Conservation (phyloP, 1,284 basidiomycete genomes). For the Microbotryum violaceum region DNA sequence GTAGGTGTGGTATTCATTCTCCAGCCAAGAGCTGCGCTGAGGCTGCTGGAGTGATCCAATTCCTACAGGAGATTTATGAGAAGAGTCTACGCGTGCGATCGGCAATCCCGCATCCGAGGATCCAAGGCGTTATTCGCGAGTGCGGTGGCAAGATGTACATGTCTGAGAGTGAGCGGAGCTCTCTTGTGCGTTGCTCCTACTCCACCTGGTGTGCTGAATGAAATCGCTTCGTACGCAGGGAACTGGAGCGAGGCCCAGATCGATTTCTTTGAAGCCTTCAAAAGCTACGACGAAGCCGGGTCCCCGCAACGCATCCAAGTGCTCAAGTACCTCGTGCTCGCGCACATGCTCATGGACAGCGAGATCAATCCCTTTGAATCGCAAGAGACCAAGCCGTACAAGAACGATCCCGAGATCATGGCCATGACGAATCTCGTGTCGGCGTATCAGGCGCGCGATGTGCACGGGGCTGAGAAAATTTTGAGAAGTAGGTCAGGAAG, state of each 20-base stretch:
- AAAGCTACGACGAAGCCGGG: constrained; percentile 97
- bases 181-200: not conserved
- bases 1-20: constrained; percentile 42
- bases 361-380: constrained; percentile 99
- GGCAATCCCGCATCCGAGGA: constrained; percentile 95
- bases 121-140: constrained; percentile 98
- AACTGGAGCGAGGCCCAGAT: constrained; percentile 95
- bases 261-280: constrained; percentile 98
- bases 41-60: constrained; percentile 1
- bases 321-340: constrained; percentile 93
- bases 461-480: constrained; percentile 92
- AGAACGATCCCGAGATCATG: constrained; percentile 89
- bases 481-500: constrained; percentile 56
- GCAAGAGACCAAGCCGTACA: constrained; percentile 99
- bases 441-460: constrained; percentile 91
- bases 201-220: not conserved
- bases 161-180: constrained; percentile 72
- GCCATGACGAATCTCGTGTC: constrained; percentile 97
- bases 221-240: constrained; percentile 46
- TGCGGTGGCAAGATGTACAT: constrained; percentile 99
- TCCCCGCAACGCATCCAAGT: constrained; percentile 95
- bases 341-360: constrained; percentile 96
- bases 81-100: constrained; percentile 86
- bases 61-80: constrained; percentile 82
- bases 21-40: not conserved